Percentiles rank a stretch among this genome's conserved stretches.
Conservation (phyloP, 169 alveolate genomes). For the Plasmodium berghei region DNA sequence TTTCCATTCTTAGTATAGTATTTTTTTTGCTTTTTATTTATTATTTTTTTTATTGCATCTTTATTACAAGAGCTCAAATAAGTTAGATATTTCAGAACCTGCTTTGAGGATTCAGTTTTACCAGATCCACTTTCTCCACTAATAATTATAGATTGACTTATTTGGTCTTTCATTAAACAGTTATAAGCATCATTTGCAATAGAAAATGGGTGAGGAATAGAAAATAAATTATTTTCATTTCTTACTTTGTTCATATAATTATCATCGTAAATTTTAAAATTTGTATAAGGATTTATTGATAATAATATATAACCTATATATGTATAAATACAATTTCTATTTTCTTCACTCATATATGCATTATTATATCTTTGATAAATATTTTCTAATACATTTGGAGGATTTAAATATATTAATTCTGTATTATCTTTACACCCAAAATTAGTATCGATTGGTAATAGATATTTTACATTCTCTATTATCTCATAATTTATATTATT, state of each 20-base stretch:
- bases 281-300: slow-evolving; percentile 88
- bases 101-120: slow-evolving; percentile 99
- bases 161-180: slow-evolving; percentile 82
- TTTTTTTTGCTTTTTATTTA: neutral
- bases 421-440: slow-evolving; percentile 82
- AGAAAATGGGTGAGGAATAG: slow-evolving; percentile 90
- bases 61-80: slow-evolving; percentile 68
- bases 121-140: slow-evolving; percentile 99
- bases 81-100: slow-evolving; percentile 87
- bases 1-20: neutral
- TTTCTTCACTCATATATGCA: slow-evolving; percentile 65
- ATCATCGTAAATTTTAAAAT: slow-evolving; percentile 86
- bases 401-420: slow-evolving; percentile 78
- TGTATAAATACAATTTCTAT: slow-evolving; percentile 80
- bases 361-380: slow-evolving; percentile 72
- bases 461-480: slow-evolving; percentile 73
- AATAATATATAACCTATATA: slow-evolving; percentile 89
- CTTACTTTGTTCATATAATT: slow-evolving; percentile 80
- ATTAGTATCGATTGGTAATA: slow-evolving; percentile 76
- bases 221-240: slow-evolving; percentile 83
- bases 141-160: slow-evolving; percentile 95
- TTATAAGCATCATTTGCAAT: slow-evolving; percentile 90
- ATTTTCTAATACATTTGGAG: slow-evolving; percentile 82
- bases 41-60: slow-evolving; percentile 5
- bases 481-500: slow-evolving; percentile 42